phyloP scores from a whole-genome alignment of 78 protist species.

The Emiliania huxleyi region DNA sequence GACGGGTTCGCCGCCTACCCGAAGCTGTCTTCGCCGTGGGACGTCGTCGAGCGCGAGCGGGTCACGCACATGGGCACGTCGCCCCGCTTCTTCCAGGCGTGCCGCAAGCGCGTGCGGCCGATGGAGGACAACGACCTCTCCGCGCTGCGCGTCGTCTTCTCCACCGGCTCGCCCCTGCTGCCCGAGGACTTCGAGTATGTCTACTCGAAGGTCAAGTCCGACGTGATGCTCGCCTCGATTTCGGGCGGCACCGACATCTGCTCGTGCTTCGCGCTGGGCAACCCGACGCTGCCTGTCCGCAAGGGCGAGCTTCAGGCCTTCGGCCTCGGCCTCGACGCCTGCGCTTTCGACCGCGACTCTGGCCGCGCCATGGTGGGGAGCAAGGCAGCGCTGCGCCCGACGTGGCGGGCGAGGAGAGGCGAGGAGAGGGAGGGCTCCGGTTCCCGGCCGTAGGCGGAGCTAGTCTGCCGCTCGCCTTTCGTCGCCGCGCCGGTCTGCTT shows the following conservation, averaged over 20 bases:
- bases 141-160: not conserved
- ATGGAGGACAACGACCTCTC: not conserved
- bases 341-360: not conserved
- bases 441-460: no score
- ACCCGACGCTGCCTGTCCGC: not conserved
- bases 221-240: not conserved
- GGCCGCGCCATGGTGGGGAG: no score
- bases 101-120: not conserved
- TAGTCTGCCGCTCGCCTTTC: no score
- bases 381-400: no score
- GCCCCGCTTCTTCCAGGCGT: not conserved
- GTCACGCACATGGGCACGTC: not conserved
- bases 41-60: not conserved
- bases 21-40: not conserved
- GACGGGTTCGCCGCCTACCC: conserved; percentile 2
- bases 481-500: no score
- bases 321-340: not conserved
- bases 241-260: not conserved
- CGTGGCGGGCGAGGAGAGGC: no score
- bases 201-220: not conserved
- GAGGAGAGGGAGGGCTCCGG: no score
- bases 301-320: not conserved
- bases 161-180: not conserved
- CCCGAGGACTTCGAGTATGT: not conserved
- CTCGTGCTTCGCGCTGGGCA: not conserved